phyloP scores from a whole-genome alignment of 140 eudicot species.

The Senecio squalidus region DNA sequence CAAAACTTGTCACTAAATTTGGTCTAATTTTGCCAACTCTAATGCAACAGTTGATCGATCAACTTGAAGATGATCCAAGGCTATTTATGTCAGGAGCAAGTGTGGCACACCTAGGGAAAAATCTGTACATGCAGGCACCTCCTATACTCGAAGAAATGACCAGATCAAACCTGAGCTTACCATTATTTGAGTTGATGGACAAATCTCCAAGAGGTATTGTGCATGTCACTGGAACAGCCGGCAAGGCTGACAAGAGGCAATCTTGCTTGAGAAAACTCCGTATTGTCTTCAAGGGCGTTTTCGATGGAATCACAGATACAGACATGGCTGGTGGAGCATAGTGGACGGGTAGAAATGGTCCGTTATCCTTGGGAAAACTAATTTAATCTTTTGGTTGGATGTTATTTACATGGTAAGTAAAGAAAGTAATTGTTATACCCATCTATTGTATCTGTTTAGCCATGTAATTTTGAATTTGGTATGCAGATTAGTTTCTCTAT shows the following conservation, averaged over 20 bases:
- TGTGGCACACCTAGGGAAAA: constrained; percentile 56
- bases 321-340: constrained; percentile 85
- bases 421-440: not conserved
- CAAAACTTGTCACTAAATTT: not conserved
- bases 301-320: constrained; percentile 58
- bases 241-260: constrained; percentile 56
- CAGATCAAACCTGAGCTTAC: constrained; percentile 55
- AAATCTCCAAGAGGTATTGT: constrained; percentile 47
- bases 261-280: constrained; percentile 67
- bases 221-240: constrained; percentile 72
- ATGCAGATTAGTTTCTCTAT: too few species aligned
- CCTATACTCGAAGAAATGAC: constrained; percentile 85
- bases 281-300: constrained; percentile 56
- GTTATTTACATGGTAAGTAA: not conserved
- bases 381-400: not conserved
- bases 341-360: not conserved
- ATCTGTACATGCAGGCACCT: constrained; percentile 91
- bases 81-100: constrained; percentile 66
- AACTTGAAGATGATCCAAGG: constrained; percentile 67
- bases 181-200: constrained; percentile 72
- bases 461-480: too few species aligned
- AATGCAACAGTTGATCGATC: constrained; percentile 66
- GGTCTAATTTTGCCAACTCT: not conserved
- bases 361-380: not conserved
- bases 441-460: too few species aligned